Conservation (phyloP, 2,329 filamentous ascomycete species). For the Xylariaceae sp. region DNA sequence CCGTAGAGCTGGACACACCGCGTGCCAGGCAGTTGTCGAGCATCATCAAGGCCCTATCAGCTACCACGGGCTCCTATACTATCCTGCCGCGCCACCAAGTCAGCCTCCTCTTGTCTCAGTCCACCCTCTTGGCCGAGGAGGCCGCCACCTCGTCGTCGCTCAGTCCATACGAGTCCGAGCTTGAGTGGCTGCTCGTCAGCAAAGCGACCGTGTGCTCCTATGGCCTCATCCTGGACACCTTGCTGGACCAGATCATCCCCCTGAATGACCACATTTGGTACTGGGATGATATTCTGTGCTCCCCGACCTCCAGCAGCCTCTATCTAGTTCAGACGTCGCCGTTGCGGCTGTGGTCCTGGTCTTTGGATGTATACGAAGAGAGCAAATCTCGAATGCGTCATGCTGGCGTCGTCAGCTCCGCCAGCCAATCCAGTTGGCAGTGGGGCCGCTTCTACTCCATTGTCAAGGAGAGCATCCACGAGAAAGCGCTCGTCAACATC, state of each 20-base stretch:
- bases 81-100: slow-evolving; percentile 56
- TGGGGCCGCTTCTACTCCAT: slow-evolving; percentile 73
- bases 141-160: slow-evolving; percentile 24
- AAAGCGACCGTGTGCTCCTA: slow-evolving; percentile 92
- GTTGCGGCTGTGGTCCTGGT: slow-evolving; percentile 63
- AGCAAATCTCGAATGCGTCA: slow-evolving; percentile 39
- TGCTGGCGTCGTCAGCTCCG: slow-evolving; percentile 15
- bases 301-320: slow-evolving; percentile 67
- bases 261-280: slow-evolving; percentile 88
- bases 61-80: slow-evolving; percentile 55
- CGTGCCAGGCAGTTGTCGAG: slow-evolving; percentile 55
- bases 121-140: slow-evolving; percentile 40
- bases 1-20: slow-evolving; percentile 41
- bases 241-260: slow-evolving; percentile 76
- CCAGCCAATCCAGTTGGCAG: slow-evolving; percentile 33
- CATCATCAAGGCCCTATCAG: slow-evolving; percentile 64
- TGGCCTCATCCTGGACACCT: slow-evolving; percentile 66
- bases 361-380: slow-evolving; percentile 61
- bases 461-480: slow-evolving; percentile 66
- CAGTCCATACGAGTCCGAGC: slow-evolving; percentile 63
- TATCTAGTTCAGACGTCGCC: slow-evolving; percentile 87
- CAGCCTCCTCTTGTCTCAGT: slow-evolving; percentile 53
- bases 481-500: slow-evolving; percentile 64
- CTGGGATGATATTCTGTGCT: slow-evolving; percentile 83
- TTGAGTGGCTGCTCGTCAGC: slow-evolving; percentile 84